Base-by-base conservation (phyloP, 2,329 filamentous ascomycete genomes). In the Elsinoe australis region DNA sequence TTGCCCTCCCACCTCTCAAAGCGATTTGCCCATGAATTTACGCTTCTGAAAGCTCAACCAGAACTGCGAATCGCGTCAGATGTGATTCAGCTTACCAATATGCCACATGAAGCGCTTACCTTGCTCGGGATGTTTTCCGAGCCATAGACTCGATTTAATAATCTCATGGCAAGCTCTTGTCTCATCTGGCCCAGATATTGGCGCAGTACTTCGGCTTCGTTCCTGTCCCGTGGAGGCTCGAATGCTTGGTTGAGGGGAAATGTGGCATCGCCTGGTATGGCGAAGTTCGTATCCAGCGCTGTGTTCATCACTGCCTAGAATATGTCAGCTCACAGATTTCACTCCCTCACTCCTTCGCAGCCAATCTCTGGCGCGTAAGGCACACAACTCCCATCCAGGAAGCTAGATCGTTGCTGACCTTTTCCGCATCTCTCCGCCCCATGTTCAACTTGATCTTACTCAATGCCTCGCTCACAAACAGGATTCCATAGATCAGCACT, bases 1-100 rank as follows among this genome's bases (percentile, higher is more conserved):
- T 29, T 7, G 6, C 26, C 26, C 26, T 29, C 26, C 26, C 7
- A 29, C 26, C 12, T 29, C 26, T 64, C 57, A 67, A 52, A 67
- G 54, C 46, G 68, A 62, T 80, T 96, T 96, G 66, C 89, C 89
- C 92, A 98, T 96, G 65, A 98, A 98, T 80, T 95, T 95, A 71
- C 92, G 83, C 82, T 96, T 96, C 47, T 86, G 87, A 67, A 95
- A 98, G 75, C 92, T 96, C 66, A 98, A 70, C 92, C 92, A 98
- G 87, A 90, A 96, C 80, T 94, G 79, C 67, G 72, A 78, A 12
- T 32, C n/a, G n/a, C n/a, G 50, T 64, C 52, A 64, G 63, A 55
- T 50, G 24, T 29, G n/a, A 8, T 15, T 18, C 19, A 32, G 19
- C 8, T 5, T 12, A 7, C 10, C 3, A 15, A 21, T 12, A 12